A percentile compares a stretch with the other conserved stretches of the same genome.
phyloP scores from a whole-genome alignment of 768 basidiomycete species.

The Collybia sp. region DNA sequence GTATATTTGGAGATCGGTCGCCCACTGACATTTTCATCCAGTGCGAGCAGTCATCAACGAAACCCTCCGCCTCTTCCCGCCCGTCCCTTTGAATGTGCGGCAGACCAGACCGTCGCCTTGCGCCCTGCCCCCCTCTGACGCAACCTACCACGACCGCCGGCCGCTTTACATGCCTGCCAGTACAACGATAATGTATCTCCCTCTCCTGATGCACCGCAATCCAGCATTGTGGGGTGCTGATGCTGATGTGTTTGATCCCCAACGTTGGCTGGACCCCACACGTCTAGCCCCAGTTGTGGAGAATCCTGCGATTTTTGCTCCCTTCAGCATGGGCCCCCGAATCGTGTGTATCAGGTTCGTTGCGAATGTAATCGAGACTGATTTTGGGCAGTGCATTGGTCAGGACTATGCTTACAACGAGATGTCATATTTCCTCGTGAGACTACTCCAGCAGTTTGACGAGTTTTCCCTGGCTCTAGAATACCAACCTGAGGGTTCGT shows the following conservation, averaged over 20 bases:
- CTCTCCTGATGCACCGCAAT: slow-evolving; percentile 64
- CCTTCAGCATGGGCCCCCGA: slow-evolving; percentile 71
- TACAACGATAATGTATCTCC: slow-evolving; percentile 54
- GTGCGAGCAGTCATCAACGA: slow-evolving; percentile 81
- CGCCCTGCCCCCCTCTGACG: slow-evolving; percentile 47
- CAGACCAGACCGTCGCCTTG: slow-evolving; percentile 47
- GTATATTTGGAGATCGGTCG: neutral
- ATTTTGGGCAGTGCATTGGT: slow-evolving; percentile 51
- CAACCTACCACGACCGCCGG: slow-evolving; percentile 32
- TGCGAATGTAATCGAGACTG: neutral
- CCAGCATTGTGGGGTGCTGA: slow-evolving; percentile 68
- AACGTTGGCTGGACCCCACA: slow-evolving; percentile 66
- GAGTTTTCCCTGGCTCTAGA: slow-evolving; percentile 56
- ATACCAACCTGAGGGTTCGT: slow-evolving; percentile 54
- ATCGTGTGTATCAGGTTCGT: slow-evolving; percentile 29
- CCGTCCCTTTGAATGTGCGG: slow-evolving; percentile 70
- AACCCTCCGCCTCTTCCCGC: slow-evolving; percentile 72
- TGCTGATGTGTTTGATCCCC: slow-evolving; percentile 74
- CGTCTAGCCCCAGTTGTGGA: slow-evolving; percentile 44
- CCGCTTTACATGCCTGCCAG: slow-evolving; percentile 57
- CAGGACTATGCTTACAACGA: slow-evolving; percentile 78
- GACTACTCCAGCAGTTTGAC: slow-evolving; percentile 62
- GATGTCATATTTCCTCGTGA: slow-evolving; percentile 66
- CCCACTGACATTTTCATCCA: slow-evolving; percentile 15
- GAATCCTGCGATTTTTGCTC: slow-evolving; percentile 67